Evolutionary conservation across 208 protist species (phyloP).

Genomic region (Wallacemonas sp.): DNA sequence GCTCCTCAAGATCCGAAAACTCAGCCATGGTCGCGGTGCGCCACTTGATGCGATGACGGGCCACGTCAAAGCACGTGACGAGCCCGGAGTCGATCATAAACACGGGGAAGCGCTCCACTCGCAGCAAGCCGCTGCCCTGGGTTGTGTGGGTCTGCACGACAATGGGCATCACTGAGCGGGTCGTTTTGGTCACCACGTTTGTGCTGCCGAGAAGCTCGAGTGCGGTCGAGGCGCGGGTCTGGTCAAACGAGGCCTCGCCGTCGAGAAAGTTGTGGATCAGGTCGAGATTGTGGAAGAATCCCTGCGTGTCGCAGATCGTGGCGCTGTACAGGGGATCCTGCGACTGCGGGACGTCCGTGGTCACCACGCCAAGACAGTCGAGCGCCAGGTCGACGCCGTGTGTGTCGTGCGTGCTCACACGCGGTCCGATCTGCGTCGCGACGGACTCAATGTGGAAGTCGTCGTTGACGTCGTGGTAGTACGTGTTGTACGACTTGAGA

Average conservation of each 20-base stretch:
- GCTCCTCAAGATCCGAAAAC: constrained; percentile 37
- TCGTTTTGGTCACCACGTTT: constrained; percentile 56
- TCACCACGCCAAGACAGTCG: constrained; percentile 76
- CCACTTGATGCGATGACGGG: constrained; percentile 77
- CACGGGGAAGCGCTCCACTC: constrained; percentile 77
- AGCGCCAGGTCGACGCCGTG: constrained; percentile 61
- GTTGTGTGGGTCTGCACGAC: constrained; percentile 74
- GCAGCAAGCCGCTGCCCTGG: constrained; percentile 49
- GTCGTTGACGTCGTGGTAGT: constrained; percentile 90
- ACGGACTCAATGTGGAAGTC: constrained; percentile 80
- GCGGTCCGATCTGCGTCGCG: constrained; percentile 57
- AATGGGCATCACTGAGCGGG: constrained; percentile 59
- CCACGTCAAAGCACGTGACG: constrained; percentile 79
- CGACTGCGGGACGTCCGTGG: constrained; percentile 51
- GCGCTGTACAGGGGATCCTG: constrained; percentile 57
- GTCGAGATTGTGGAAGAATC: constrained; percentile 75
- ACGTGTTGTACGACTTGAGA: constrained; percentile 48
- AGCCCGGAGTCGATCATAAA: constrained; percentile 88
- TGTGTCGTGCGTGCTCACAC: constrained; percentile 31
- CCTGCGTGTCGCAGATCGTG: constrained; percentile 82
- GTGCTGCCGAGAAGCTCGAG: constrained; percentile 85
- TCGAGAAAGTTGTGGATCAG: constrained; percentile 82
- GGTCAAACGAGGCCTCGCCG: constrained; percentile 54
- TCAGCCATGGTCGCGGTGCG: constrained; percentile 65
- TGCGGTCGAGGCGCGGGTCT: constrained; percentile 44